Conservation (phyloP, 2,329 filamentous ascomycete genomes). For the Penicillium crustosum region DNA sequence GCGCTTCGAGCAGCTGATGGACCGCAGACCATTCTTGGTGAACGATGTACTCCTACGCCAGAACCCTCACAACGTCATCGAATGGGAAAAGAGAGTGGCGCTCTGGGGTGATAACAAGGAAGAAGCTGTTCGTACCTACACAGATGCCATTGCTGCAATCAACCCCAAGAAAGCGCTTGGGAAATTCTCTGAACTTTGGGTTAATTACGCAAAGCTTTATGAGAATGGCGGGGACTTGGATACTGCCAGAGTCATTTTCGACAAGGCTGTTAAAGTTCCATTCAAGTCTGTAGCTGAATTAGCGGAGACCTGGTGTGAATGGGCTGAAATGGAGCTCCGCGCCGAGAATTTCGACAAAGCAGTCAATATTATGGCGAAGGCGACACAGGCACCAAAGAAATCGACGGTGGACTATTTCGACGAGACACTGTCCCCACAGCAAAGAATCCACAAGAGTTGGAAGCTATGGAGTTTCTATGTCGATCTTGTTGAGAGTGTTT, state of each 20-base stretch:
- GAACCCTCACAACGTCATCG: slow-evolving; percentile 91
- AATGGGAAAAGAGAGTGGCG: slow-evolving; percentile 96
- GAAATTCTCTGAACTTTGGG: slow-evolving; percentile 91
- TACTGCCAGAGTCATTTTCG: slow-evolving; percentile 88
- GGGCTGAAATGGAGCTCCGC: slow-evolving; percentile 96
- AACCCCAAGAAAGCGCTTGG: slow-evolving; percentile 92
- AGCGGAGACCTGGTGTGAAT: slow-evolving; percentile 98
- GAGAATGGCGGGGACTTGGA: slow-evolving; percentile 80
- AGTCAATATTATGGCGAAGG: slow-evolving; percentile 93
- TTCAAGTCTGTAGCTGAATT: slow-evolving; percentile 97
- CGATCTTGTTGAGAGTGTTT: slow-evolving; percentile 92
- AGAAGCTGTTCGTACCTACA: slow-evolving; percentile 92
- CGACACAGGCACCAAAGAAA: slow-evolving; percentile 91
- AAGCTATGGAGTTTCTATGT: slow-evolving; percentile 99
- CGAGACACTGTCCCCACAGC: slow-evolving; percentile 87
- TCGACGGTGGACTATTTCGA: slow-evolving; percentile 99
- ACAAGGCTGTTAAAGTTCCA: slow-evolving; percentile 95
- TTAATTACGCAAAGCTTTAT: slow-evolving; percentile 96
- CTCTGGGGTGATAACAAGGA: slow-evolving; percentile 91
- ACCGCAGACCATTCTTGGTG: slow-evolving; percentile 88
- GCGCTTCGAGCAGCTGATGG: slow-evolving; percentile 97
- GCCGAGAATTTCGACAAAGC: slow-evolving; percentile 96
- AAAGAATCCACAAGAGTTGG: slow-evolving; percentile 98
- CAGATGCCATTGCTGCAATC: slow-evolving; percentile 87
- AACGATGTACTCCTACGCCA: slow-evolving; percentile 95